Conservation (phyloP, 306 rosid genomes). For the Trichosanthes truncata region DNA sequence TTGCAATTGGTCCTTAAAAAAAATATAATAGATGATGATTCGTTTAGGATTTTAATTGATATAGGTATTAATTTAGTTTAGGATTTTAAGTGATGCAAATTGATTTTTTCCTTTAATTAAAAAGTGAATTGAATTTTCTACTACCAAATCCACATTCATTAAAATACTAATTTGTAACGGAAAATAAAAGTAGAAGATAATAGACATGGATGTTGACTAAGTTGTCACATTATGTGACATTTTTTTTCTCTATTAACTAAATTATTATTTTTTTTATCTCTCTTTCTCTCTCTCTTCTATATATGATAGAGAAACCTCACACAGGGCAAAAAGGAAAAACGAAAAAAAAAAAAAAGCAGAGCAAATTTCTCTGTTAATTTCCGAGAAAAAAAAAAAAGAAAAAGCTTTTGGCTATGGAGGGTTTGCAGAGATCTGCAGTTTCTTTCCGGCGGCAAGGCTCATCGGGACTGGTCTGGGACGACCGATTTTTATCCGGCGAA, state of each 20-base stretch:
- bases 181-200: background rate
- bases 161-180: background rate
- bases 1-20: too few species aligned
- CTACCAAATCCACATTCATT: background rate
- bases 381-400: background rate
- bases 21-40: too few species aligned
- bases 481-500: conserved; percentile 3
- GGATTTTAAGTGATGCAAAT: too few species aligned
- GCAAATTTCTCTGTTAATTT: background rate
- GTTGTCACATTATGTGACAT: conserved; percentile 10
- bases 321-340: background rate
- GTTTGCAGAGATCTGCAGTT: conserved; percentile 19
- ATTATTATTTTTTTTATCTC: background rate
- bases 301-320: background rate
- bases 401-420: conserved; percentile 10
- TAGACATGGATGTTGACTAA: conserved; percentile 3
- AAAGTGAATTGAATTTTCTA: background rate
- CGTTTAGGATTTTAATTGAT: too few species aligned
- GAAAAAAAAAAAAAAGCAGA: background rate
- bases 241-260: background rate
- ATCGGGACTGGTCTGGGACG: conserved; percentile 28
- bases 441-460: conserved; percentile 28
- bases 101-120: background rate
- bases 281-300: background rate
- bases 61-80: too few species aligned